These are phyloP conservation scores for Phaeosphaeria sp. DNA, from an alignment of 2,329 filamentous ascomycete species.

Conservation along the genomic window DNA sequence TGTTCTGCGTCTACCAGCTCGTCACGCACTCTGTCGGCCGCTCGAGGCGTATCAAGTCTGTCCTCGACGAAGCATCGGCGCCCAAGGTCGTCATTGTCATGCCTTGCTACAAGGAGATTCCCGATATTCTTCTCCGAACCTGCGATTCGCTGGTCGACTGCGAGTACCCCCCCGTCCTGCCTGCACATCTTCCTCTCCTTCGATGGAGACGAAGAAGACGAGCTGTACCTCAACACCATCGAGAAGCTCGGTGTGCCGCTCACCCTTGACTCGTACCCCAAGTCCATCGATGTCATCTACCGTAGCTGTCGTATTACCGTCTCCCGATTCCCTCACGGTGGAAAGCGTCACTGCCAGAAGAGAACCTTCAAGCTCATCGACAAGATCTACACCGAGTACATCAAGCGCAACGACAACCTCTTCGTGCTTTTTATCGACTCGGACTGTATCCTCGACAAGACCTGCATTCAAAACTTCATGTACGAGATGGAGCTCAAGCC, in stretches of 20 bases:
- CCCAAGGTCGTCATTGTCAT: conserved; percentile 96
- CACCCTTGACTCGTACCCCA: conserved; percentile 78
- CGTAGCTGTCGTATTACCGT: conserved; percentile 84
- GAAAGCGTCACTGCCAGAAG: conserved; percentile 94
- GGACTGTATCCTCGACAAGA: conserved; percentile 89
- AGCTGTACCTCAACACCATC: conserved; percentile 86
- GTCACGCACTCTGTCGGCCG: conserved; percentile 86
- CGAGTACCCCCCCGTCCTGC: conserved; percentile 90
- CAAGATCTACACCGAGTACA: conserved; percentile 85
- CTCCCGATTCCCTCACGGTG: conserved; percentile 90
- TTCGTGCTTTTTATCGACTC: conserved; percentile 98
- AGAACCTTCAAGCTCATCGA: conserved; percentile 92
- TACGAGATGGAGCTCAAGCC: conserved; percentile 98
- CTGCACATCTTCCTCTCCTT: conserved; percentile 96
- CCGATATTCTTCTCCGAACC: conserved; percentile 81
- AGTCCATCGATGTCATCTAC: conserved; percentile 89
- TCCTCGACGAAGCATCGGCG: conserved; percentile 82
- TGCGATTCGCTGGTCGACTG: conserved; percentile 91
- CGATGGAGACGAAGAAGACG: conserved; percentile 87
- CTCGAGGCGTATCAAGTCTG: conserved; percentile 79
- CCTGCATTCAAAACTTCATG: conserved; percentile 96
- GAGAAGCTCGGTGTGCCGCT: conserved; percentile 82
- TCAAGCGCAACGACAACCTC: conserved; percentile 86
- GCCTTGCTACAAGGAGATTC: conserved; percentile 94
- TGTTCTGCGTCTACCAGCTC: conserved; percentile 90